A percentile compares a stretch with the other conserved stretches of the same genome.
phyloP scores from a whole-genome alignment of 495 filamentous ascomycete genomes.

The Penicillium fimorum region DNA sequence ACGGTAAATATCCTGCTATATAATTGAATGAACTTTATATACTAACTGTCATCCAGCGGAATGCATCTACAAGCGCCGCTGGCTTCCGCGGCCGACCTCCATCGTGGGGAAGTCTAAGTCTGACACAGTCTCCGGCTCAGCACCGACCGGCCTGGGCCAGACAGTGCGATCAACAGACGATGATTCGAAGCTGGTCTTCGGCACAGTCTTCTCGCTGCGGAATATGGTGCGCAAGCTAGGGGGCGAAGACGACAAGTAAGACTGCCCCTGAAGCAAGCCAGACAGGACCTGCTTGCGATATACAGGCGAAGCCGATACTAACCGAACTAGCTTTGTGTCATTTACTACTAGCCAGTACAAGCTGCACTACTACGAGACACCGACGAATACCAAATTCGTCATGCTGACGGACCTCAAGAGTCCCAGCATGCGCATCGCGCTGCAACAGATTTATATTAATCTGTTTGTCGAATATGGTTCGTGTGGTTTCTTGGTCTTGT shows the following conservation, averaged over 20 bases:
- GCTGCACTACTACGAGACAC: conserved; percentile 98
- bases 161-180: conserved; percentile 66
- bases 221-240: conserved; percentile 97
- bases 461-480: conserved; percentile 92
- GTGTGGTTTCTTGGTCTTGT: conserved; percentile 18
- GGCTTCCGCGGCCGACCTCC: conserved; percentile 55
- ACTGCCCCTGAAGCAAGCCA: not conserved
- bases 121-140: conserved; percentile 33
- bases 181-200: conserved; percentile 96
- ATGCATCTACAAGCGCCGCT: conserved; percentile 92
- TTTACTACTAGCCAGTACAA: conserved; percentile 94
- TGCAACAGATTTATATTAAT: conserved; percentile 98
- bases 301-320: not conserved
- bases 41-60: conserved; percentile 60
- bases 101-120: conserved; percentile 42
- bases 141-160: conserved; percentile 33
- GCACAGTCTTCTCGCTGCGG: conserved; percentile 89
- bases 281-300: not conserved
- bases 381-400: conserved; percentile 91
- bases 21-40: conserved; percentile 1
- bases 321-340: conserved; percentile 66
- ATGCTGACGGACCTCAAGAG: conserved; percentile 92
- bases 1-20: conserved; percentile 64
- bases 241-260: conserved; percentile 76
- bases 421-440: conserved; percentile 83